phyloP scores from a whole-genome alignment of 73 alveolate species.

The Breviolum minutum region DNA sequence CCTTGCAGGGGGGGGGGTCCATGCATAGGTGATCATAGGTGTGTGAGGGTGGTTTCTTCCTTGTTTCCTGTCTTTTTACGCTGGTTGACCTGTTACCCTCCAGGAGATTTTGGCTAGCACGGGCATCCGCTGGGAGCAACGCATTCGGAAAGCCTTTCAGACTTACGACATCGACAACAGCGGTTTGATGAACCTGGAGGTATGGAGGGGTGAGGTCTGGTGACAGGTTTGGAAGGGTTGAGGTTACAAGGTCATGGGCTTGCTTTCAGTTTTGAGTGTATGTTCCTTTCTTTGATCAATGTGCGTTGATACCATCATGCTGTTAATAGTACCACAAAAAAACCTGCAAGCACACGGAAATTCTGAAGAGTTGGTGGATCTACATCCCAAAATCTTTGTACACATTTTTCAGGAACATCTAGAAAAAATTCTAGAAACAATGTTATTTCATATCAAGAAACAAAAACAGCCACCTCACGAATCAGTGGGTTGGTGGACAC shows the following conservation, averaged over 20 bases:
- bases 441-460: no score
- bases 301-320: background rate
- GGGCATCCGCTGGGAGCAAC: conserved; percentile 93
- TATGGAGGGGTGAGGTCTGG: background rate
- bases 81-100: no score
- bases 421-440: no score
- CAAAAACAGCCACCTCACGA: background rate
- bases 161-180: conserved; percentile 52
- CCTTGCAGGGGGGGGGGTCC: no score
- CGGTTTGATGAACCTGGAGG: conserved; percentile 19
- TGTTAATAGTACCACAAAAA: background rate
- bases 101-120: conserved; percentile 83
- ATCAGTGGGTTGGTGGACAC: no score
- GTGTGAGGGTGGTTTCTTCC: no score
- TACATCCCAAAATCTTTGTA: no score
- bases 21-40: no score
- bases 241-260: background rate
- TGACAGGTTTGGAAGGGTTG: background rate
- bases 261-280: no score
- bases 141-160: conserved; percentile 46
- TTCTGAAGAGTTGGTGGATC: background rate
- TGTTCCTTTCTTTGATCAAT: background rate
- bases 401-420: no score
- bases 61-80: no score
- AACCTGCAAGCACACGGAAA: background rate